phyloP scores from a whole-genome alignment of 768 basidiomycete genomes.

The Hortiboletus campestris region DNA sequence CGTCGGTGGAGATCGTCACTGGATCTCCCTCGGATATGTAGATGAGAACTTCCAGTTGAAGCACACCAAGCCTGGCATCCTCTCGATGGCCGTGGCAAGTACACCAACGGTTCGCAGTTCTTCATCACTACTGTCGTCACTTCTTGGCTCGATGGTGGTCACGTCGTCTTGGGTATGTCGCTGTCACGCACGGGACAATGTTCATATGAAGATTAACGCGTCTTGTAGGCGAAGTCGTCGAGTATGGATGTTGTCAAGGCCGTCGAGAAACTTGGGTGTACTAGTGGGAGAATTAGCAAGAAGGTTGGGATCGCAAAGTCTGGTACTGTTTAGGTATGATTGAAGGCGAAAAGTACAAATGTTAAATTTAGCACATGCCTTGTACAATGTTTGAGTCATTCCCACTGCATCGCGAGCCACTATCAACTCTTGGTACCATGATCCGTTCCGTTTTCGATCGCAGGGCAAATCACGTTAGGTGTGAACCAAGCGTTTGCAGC shows the following conservation, averaged over 20 bases:
- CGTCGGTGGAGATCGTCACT: no score
- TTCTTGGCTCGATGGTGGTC: conserved; percentile 6
- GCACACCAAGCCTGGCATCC: conserved; percentile 66
- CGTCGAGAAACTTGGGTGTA: neutral
- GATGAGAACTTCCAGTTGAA: conserved; percentile 84
- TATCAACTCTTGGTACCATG: no score
- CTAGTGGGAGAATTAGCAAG: neutral
- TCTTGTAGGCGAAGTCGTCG: conserved; percentile 7
- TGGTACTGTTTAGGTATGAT: neutral
- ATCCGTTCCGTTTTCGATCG: no score
- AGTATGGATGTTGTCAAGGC: neutral
- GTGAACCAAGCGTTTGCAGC: no score
- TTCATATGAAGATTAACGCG: neutral
- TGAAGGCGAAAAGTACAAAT: neutral
- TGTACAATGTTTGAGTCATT: conserved; percentile 2
- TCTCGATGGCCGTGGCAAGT: conserved; percentile 77
- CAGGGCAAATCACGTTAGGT: no score
- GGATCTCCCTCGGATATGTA: conserved; percentile 31
- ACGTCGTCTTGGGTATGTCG: conserved; percentile 16
- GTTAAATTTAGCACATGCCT: neutral
- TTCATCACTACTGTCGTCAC: conserved; percentile 85
- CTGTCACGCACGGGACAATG: no score
- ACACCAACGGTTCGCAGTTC: conserved; percentile 90
- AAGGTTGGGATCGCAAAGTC: neutral
- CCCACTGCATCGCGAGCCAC: neutral